Base-by-base conservation (phyloP, 345 rosid species). In the Brassica incana region DNA sequence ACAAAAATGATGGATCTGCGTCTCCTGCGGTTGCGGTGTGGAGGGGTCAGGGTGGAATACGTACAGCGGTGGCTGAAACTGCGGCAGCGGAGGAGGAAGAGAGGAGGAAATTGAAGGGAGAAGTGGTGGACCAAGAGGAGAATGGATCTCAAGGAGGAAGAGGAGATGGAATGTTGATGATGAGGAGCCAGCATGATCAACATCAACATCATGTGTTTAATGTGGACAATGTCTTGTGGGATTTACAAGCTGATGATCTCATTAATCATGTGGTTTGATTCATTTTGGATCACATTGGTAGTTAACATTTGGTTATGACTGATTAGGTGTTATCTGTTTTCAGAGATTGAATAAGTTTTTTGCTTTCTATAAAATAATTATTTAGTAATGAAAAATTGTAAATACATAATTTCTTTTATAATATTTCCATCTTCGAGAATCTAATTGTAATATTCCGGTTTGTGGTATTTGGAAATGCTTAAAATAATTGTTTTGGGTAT, bases 161-260 rank as follows among this genome's bases (percentile, higher is more conserved):
- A 50, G 58, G 87, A 73, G 88, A 87, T 82, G 88, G 83, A 71
- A 73, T 67, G 69, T 43, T 59, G 77, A 45, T 76, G 83, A 71
- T 65, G 77, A 76, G 62, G 27, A 81, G 52, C 72, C 79, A 80
- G n/a, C 71, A 79, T 79, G 32, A 72, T 18, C 81, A 78, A 2
- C 66, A 71, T 36, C 5, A 85, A 85, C 79, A 88, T 16, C 75
- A 84, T 83, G 77, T 88, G 78, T 92, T 93, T 85, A 87, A 80
- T 78, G 82, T 92, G 40, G 97, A 93, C 35, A 89, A 89, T 73
- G 91, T 89, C 58, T 75, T 95, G 73, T 93, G 99, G 99, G 92
- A 90, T 78, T 82, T 95, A 78, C 89, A 87, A 18, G 86, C 95
- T 2, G 95, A 91, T 69, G 93, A 89, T 84, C 83, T 93, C 33